Base-by-base conservation (phyloP, 495 filamentous ascomycete genomes). In the Trichoderma gamsii region DNA sequence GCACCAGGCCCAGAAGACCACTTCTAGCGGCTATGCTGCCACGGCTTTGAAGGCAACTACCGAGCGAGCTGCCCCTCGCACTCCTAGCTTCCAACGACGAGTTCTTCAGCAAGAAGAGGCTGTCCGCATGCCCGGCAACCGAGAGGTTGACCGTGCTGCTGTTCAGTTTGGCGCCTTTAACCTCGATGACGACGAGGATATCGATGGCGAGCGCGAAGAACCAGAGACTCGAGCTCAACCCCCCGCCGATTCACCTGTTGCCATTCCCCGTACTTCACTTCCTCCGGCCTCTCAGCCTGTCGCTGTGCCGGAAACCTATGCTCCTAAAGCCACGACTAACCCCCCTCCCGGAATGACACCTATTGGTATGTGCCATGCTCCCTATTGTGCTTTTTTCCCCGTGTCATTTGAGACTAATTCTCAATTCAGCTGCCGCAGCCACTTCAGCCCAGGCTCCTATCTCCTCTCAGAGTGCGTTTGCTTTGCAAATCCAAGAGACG, bases 111-210 rank as follows among this genome's bases (percentile, higher is more conserved):
- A 99, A 73, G 93, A 94, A 74, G 96, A 99, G 76, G 92, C 93
- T 21, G 95, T 99, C 44, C 91, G 97, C 65, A 98, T 99, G 95
- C 95, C 95, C 41, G 92, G 92, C n/a, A 97, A 97, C 78, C 93
- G 96, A 72, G 93, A 92, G 49, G 91, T 99, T 11, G 93, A 97
- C 75, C 88, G 92, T 66, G 86, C 93, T 64, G 89, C 92, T n/a
- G 92, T 99, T 52, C 96, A 98, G 75, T 99, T 99, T 77, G 95
- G 95, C 65, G 96, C 92, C 74, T 91, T 99, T 85, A 94, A 90
- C 68, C 76, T 98, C 72, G 94, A 92, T 75, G 95, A 89, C 15
- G 85, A 89, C 66, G 84, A 87, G 59, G 85, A 91, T 23, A 90
- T 97, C 69, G 95, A 98, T 74, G 92, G 92, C 71, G 93, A 97